phyloP scores from a whole-genome alignment of 2,329 filamentous ascomycete species.

The Stemphylium vesicarium region DNA sequence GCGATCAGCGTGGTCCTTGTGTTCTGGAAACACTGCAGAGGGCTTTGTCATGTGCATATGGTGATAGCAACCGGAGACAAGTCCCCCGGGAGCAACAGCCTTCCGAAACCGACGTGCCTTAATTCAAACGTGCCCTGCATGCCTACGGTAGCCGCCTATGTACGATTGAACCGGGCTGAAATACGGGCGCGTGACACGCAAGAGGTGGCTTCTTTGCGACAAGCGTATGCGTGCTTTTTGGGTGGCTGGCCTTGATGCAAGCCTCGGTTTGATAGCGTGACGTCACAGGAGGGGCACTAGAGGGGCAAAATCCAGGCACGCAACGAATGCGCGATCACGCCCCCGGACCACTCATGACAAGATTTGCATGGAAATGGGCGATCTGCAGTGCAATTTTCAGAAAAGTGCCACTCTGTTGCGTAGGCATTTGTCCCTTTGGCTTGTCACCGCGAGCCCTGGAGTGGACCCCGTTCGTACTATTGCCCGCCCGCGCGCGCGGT shows the following conservation, averaged over 20 bases:
- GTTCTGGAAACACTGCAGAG: too few species aligned
- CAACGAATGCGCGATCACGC: conserved; percentile 11
- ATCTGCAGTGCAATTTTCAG: conserved; percentile 19
- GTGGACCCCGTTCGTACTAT: conserved; percentile 2
- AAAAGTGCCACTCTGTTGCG: conserved; percentile 10
- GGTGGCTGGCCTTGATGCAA: conserved; percentile 3
- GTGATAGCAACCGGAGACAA: not conserved
- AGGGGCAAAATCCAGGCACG: conserved; percentile 14
- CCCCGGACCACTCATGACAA: conserved; percentile 11
- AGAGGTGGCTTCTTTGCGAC: conserved; percentile 8
- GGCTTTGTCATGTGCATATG: too few species aligned
- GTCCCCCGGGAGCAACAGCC: not conserved
- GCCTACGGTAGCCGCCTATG: not conserved
- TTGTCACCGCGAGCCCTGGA: conserved; percentile 7
- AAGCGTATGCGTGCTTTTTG: conserved; percentile 17
- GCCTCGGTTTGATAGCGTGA: conserved; percentile 1
- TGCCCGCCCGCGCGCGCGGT: conserved; percentile 1
- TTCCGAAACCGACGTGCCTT: conserved; percentile 4
- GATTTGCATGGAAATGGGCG: conserved; percentile 20
- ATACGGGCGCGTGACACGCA: conserved; percentile 15
- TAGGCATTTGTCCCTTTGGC: conserved; percentile 7
- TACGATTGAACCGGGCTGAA: conserved; percentile 3
- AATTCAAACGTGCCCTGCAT: conserved; percentile 1
- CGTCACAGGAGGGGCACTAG: conserved; percentile 12
- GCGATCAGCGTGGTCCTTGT: too few species aligned